phyloP scores from a whole-genome alignment of 805 yeast species.

The Teunomyces barrocoloradensis region DNA sequence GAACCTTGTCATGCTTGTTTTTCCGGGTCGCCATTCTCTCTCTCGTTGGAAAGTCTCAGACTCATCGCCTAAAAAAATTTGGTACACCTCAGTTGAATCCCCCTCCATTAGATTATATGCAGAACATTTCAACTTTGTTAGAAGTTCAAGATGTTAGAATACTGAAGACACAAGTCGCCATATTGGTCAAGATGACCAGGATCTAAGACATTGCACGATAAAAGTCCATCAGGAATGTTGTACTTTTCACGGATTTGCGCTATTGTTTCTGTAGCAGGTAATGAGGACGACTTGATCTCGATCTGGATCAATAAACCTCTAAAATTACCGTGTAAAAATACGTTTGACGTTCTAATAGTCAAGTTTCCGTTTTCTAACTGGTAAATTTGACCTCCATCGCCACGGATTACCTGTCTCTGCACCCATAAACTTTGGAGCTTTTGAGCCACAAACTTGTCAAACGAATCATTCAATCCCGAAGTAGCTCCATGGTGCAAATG shows the following conservation, averaged over 20 bases:
- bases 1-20: slow-evolving; percentile 14
- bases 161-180: slow-evolving; percentile 43
- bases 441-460: slow-evolving; percentile 52
- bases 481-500: slow-evolving; percentile 53
- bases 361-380: slow-evolving; percentile 53
- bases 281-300: slow-evolving; percentile 26
- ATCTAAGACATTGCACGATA: slow-evolving; percentile 32
- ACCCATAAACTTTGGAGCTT: slow-evolving; percentile 72
- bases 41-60: slow-evolving; percentile 5
- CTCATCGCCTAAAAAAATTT: slow-evolving; percentile 3
- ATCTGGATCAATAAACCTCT: slow-evolving; percentile 67
- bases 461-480: slow-evolving; percentile 52
- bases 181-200: slow-evolving; percentile 22
- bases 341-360: slow-evolving; percentile 62
- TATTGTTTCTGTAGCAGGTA: not conserved
- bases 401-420: slow-evolving; percentile 63
- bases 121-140: slow-evolving; percentile 9
- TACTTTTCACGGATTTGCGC: slow-evolving; percentile 27
- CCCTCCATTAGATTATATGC: not conserved
- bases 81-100: not conserved
- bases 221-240: slow-evolving; percentile 39
- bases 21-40: slow-evolving; percentile 8
- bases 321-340: slow-evolving; percentile 71
- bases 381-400: slow-evolving; percentile 72
- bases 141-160: slow-evolving; percentile 40